Evolutionary conservation across 2,329 filamentous ascomycete genomes (phyloP), one percentile per base, ranked within the genome.

Genomic region (Chalaropsis thielavioides): DNA sequence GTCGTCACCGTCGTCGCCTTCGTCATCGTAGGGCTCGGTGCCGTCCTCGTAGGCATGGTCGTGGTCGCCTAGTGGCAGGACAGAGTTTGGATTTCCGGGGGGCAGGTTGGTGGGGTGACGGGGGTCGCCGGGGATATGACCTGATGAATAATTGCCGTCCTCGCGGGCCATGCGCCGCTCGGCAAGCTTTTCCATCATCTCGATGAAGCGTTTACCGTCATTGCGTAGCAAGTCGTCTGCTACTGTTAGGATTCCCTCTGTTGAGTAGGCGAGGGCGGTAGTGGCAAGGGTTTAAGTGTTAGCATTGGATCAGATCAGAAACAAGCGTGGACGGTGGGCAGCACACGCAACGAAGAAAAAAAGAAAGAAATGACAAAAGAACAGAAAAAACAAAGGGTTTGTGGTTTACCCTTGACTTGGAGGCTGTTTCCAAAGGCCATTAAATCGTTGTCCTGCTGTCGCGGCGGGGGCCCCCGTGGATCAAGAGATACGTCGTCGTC

Each of bases 151-250:
- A 46, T 43, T 60, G 35, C 96, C 91, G 76, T 94, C 92, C 78
- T 97, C 92, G 70, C 94, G 87, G 73, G 92, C 90, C 92, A 99
- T 96, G 71, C 94, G 85, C 71, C 92, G 89, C 77, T 99, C 94
- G 44, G 94, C 94, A 71, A 99, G 83, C 77, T 97, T 92, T 75
- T 99, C 94, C 94, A 99, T 99, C 94, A 99, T 99, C 75, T 99
- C 94, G 76, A 99, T 99, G 78, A 99, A 99, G 73, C 96, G 95
- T 76, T 95, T 96, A 72, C 94, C 94, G 76, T 99, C 94, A 76
- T 99, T 99, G 76, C 97, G 97, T 69, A 99, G 83, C 69, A 99
- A 81, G 77, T 99, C 94, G 79, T 99, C 94, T 75, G 94, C 94
- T 73, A 99, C 94, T 70, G 94, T 99, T 74, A 99, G 85, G 76